Percentiles rank a stretch among this genome's conserved stretches.
Evolutionary conservation across 495 filamentous ascomycete genomes (phyloP).

Genomic region (Cudoniella acicularis): DNA sequence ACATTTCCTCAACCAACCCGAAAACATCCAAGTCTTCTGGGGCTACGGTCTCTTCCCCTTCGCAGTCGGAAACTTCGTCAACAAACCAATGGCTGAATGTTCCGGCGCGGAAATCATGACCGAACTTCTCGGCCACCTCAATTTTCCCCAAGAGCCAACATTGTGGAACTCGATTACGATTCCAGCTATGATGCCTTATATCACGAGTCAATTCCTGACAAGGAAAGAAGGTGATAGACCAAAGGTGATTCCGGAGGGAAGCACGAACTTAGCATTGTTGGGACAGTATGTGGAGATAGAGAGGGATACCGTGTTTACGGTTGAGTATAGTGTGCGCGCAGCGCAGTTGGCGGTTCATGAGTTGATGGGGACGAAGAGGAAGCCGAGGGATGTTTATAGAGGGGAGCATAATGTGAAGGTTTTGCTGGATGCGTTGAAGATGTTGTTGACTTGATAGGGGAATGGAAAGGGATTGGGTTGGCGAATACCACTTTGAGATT

Average conservation of each 20-base stretch:
- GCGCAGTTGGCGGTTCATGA: constrained; percentile 38
- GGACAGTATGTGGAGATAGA: constrained; percentile 42
- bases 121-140: constrained; percentile 35
- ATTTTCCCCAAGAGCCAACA: constrained; percentile 10
- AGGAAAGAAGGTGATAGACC: constrained; percentile 32
- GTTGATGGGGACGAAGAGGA: constrained; percentile 24
- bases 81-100: constrained; percentile 38
- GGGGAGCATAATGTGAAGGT: constrained; percentile 23
- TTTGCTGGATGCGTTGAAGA: constrained; percentile 19
- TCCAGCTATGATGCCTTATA: constrained; percentile 35
- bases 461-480: too few species aligned
- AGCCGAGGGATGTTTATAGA: constrained; percentile 25
- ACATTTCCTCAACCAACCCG: constrained; percentile 31
- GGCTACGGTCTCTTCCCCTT: constrained; percentile 34
- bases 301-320: constrained; percentile 35
- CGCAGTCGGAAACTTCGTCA: constrained; percentile 30
- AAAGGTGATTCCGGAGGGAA: constrained; percentile 29
- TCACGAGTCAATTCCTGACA: constrained; percentile 33
- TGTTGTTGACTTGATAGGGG: constrained; percentile 17
- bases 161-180: constrained; percentile 13
- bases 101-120: constrained; percentile 35
- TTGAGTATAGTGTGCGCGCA: constrained; percentile 40
- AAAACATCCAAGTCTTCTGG: constrained; percentile 30
- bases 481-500: too few species aligned
- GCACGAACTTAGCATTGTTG: constrained; percentile 35